Evolutionary conservation across 176 grass and related monocot species (phyloP), one percentile per base, ranked within the genome.

Genomic region (Carex cristatella): DNA sequence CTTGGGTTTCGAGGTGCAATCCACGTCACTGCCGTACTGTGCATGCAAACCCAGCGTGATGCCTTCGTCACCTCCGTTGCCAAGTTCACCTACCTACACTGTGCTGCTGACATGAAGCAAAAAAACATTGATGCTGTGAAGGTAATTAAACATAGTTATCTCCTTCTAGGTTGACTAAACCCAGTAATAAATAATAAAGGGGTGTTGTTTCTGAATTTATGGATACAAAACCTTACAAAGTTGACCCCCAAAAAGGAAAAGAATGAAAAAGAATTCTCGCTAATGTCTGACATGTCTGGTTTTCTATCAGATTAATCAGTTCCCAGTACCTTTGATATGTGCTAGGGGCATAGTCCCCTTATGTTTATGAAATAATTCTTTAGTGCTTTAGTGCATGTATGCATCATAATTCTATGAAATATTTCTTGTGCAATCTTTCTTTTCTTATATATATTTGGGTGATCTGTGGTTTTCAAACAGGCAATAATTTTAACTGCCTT

Each of bases 401-500:
- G 18, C n/a, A 51, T 40, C n/a, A 53, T 27, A 27, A 74, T 74
- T 51, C 9, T 42, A 74, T 70, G 44, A 27, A 74, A 74, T 73
- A 74, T 27, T 28, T 49, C n/a, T 74, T 74, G 18, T 28, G 46
- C 51, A 57, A 57, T 55, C 23, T 57, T 79, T 11, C 30, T 79
- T 32, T 57, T 58, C 74, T 79, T 79, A 79, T 53, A 79, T 79
- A 16, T 79, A 32, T 56, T 79, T 57, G 72, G 72, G 53, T 79
- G 53, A 61, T 86, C 49, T 86, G 69, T 77, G 54, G 14, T 79
- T 5, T 79, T 55, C 88, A 58, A 67, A 88, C 89, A 97, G 96
- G 96, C 96, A 90, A 98, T 98, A 79, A 92, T 98, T 90, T 93
- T 94, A n/a, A 95, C 93, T 4, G 96, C 93, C 76, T 93, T 98